Evolutionary conservation across 2,329 filamentous ascomycete species (phyloP).

Genomic region (Ophiostoma sp.): DNA sequence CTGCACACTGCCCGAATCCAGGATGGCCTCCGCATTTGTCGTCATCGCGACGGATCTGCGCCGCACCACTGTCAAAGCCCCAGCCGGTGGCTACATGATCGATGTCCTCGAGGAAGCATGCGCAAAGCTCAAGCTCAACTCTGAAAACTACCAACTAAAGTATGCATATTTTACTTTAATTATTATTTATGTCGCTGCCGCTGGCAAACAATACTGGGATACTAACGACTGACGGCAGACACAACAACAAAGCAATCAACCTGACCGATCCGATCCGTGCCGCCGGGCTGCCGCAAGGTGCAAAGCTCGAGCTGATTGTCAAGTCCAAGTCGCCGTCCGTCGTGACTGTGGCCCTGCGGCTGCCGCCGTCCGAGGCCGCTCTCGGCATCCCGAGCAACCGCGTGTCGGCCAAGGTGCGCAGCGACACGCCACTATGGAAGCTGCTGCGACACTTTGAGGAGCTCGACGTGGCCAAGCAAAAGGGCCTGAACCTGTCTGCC

Average conservation of each 20-base stretch:
- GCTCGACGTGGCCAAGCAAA: slow-evolving; percentile 55
- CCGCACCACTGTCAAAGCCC: slow-evolving; percentile 76
- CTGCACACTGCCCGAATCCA: slow-evolving; percentile 44
- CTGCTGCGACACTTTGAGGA: slow-evolving; percentile 87
- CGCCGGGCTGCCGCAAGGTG: slow-evolving; percentile 74
- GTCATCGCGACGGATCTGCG: slow-evolving; percentile 77
- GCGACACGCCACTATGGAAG: slow-evolving; percentile 82
- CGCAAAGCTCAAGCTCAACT: slow-evolving; percentile 66
- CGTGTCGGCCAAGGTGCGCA: slow-evolving; percentile 79
- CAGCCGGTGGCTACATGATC: slow-evolving; percentile 70
- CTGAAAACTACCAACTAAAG: slow-evolving; percentile 77
- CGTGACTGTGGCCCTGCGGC: slow-evolving; percentile 82
- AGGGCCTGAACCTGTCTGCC: slow-evolving; percentile 73
- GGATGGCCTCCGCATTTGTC: slow-evolving; percentile 82
- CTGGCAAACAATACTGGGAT: too few relatives aligned
- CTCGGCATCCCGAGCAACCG: slow-evolving; percentile 57
- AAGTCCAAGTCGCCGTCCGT: slow-evolving; percentile 78
- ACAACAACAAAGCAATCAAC: slow-evolving; percentile 81
- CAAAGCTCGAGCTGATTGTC: slow-evolving; percentile 86
- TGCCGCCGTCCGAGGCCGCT: slow-evolving; percentile 65
- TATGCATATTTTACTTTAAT: slow-evolving; percentile 37
- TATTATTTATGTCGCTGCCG: too few relatives aligned
- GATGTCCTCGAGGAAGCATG: slow-evolving; percentile 88
- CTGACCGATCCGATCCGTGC: slow-evolving; percentile 79
- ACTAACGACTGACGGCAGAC: slow-evolving; percentile 40